Evolutionary conservation across 1,284 basidiomycete genomes (phyloP), one percentile per base, ranked within the genome.

Genomic region (Ceratobasidium sp.): DNA sequence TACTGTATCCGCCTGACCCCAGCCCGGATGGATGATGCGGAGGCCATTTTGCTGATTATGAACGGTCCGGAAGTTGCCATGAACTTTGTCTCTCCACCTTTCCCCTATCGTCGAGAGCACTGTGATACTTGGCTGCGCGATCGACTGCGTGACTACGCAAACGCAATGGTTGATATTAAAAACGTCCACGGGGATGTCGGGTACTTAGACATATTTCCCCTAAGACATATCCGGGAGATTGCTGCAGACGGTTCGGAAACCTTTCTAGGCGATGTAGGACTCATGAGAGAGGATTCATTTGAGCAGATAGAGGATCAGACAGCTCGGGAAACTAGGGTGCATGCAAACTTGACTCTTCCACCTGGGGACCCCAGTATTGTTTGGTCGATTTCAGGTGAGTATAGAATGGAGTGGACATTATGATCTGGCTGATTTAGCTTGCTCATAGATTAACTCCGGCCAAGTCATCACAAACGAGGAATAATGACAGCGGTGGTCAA

Each of bases 401-500:
- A 2, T 27, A 13, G 29, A 35, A 53, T 32, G n/a, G 32, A 27
- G 27, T n/a, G 34, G 13, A 1, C 13, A n/a, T 8, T 25, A 49
- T 27, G 13, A 20, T 25, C 15, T 52, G 29, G 20, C 20, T 69
- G 40, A 62, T 49, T 17, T 38, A 15, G 40, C 42, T 22, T 7
- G 10, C 15, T 17, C 5, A 15, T 29, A 87, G 86, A 86, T 75
- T 87, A 82, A 72, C 77, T 87, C 52, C 82, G 80, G 10, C 79
- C 84, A 15, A 83, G 82, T 43, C 82, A 88, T 74, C 88, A 89
- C 70, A 81, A 86, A 25, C 80, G 79, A 72, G 88, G 88, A 0
- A 89, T 90, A 72, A 90, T 91, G 88, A 82, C 82, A 35, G 84
- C 84, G 22, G 87, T 82, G 0, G 73, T 90, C 32, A 75, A 76